Percentiles rank a stretch among this genome's conserved stretches.
phyloP scores from a whole-genome alignment of 495 filamentous ascomycete genomes.

The Darksidea phi region DNA sequence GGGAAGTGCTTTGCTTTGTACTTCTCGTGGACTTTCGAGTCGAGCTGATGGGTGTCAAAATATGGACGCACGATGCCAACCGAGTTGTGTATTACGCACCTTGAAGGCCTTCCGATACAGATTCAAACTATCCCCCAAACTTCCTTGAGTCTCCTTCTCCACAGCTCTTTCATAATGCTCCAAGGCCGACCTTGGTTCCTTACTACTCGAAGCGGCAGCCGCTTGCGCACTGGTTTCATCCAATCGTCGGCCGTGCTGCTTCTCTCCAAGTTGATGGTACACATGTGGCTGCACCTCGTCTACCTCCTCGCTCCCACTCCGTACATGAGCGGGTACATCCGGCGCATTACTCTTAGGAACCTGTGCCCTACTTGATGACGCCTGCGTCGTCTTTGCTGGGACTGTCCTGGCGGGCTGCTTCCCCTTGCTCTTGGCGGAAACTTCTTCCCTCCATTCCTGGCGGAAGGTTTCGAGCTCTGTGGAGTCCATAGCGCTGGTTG shows the following conservation, averaged over 20 bases:
- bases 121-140: conserved; percentile 81
- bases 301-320: conserved; percentile 25
- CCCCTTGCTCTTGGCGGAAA: conserved; percentile 54
- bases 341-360: conserved; percentile 19
- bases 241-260: conserved; percentile 47
- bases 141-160: conserved; percentile 80
- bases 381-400: conserved; percentile 22
- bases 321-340: conserved; percentile 18
- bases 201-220: conserved; percentile 21
- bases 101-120: conserved; percentile 89
- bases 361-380: conserved; percentile 20
- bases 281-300: conserved; percentile 46
- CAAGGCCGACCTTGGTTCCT: conserved; percentile 72
- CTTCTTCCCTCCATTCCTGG: conserved; percentile 79
- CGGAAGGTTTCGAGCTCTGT: conserved; percentile 77
- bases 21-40: conserved; percentile 74
- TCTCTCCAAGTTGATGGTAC: conserved; percentile 49
- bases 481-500: conserved; percentile 52
- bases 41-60: conserved; percentile 58
- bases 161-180: conserved; percentile 94
- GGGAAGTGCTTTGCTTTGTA: conserved; percentile 92
- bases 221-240: conserved; percentile 40
- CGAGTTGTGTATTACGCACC: conserved; percentile 47
- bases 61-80: background rate
- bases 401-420: conserved; percentile 16